A percentile compares a stretch with the other conserved stretches of the same genome.
phyloP scores from a whole-genome alignment of 768 basidiomycete species.

The Coprinopsis strossmayeri region DNA sequence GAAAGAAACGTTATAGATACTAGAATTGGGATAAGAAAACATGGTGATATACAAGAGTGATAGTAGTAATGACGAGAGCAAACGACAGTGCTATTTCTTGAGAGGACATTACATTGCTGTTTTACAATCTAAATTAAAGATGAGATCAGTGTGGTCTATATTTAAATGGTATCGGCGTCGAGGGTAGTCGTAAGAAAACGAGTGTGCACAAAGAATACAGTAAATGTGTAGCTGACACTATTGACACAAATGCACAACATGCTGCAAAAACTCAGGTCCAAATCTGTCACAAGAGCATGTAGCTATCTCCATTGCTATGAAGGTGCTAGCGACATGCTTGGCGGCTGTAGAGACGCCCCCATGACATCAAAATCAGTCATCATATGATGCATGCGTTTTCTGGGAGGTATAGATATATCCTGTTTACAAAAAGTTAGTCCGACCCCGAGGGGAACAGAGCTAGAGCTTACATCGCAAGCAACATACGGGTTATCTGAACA shows the following conservation, averaged over 20 bases:
- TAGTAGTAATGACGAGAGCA: too few relatives aligned
- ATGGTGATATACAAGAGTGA: neutral
- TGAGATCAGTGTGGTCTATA: neutral
- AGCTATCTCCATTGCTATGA: slow-evolving; percentile 11
- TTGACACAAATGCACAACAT: slow-evolving; percentile 8
- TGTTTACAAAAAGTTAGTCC: slow-evolving; percentile 23
- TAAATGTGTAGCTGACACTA: too few relatives aligned
- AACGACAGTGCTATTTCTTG: neutral
- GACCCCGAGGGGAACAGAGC: slow-evolving; percentile 14
- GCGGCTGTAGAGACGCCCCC: slow-evolving; percentile 47
- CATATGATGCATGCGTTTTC: slow-evolving; percentile 64
- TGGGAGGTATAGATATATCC: slow-evolving; percentile 50
- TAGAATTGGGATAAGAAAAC: neutral
- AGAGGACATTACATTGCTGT: neutral
- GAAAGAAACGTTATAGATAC: neutral
- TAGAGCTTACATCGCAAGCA: slow-evolving; percentile 36
- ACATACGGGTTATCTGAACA: slow-evolving; percentile 34
- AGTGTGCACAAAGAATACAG: slow-evolving; percentile 10
- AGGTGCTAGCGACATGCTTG: slow-evolving; percentile 48
- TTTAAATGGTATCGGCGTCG: neutral
- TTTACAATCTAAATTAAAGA: slow-evolving; percentile 2
- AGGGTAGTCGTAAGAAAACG: slow-evolving; percentile 4
- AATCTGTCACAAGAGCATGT: neutral
- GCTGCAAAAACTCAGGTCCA: slow-evolving; percentile 7
- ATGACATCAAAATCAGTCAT: slow-evolving; percentile 52